A percentile compares a stretch with the other conserved stretches of the same genome.
phyloP scores from a whole-genome alignment of 768 basidiomycete species.

The Boletus sensibilis region DNA sequence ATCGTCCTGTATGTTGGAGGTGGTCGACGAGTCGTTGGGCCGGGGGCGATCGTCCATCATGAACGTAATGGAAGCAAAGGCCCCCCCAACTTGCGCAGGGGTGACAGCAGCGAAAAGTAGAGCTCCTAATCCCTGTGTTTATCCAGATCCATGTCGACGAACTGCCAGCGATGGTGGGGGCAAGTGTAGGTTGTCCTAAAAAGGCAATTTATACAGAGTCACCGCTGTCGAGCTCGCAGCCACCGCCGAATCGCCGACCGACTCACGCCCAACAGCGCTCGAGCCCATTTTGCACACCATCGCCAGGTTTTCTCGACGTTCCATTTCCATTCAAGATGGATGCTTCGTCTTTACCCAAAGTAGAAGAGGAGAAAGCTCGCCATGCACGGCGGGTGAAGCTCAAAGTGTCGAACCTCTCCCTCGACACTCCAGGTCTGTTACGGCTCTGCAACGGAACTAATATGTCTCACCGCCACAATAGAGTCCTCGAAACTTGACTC shows the following conservation, averaged over 20 bases:
- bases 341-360: conserved; percentile 29
- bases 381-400: conserved; percentile 56
- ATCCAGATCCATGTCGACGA: too few relatives aligned
- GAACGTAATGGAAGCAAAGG: not conserved
- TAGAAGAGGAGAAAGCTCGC: conserved; percentile 52
- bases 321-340: conserved; percentile 23
- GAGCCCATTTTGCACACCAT: conserved; percentile 1
- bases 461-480: conserved; percentile 29
- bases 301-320: not conserved
- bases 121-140: not conserved
- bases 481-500: conserved; percentile 84
- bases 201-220: conserved; percentile 11
- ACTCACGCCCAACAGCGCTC: conserved; percentile 7
- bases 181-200: conserved; percentile 3
- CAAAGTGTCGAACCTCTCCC: conserved; percentile 54
- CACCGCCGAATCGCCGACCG: conserved; percentile 12
- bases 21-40: not conserved
- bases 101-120: not conserved
- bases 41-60: too few relatives aligned
- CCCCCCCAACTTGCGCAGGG: not conserved
- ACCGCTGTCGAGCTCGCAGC: not conserved
- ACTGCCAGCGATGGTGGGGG: not conserved
- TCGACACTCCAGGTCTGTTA: conserved; percentile 47
- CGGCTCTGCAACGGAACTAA: not conserved
- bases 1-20: not conserved